phyloP scores from a whole-genome alignment of 1,139 yeast genomes.

The Komagataea norvegica region DNA sequence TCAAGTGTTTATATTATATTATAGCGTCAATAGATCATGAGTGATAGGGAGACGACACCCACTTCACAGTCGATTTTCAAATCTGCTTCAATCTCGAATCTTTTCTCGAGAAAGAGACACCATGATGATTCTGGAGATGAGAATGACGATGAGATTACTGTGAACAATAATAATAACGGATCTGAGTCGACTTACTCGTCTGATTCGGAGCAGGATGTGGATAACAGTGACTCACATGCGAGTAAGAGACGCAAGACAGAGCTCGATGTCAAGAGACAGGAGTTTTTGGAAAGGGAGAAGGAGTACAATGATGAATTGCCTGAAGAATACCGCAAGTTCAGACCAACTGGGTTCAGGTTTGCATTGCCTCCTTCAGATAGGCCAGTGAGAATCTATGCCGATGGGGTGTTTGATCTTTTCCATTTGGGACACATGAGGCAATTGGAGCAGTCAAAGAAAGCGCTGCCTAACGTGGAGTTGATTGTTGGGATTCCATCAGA shows the following conservation, averaged over 20 bases:
- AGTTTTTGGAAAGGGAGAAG: conserved; percentile 46
- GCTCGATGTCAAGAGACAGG: conserved; percentile 20
- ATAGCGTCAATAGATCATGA: no score
- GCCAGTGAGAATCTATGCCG: conserved; percentile 90
- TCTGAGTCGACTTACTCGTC: conserved; percentile 8
- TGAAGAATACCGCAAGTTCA: conserved; percentile 56
- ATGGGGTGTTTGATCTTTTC: conserved; percentile 94
- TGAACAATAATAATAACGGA: conserved; percentile 7
- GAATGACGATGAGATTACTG: conserved; percentile 9
- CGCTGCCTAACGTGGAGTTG: conserved; percentile 77
- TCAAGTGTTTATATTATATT: no score
- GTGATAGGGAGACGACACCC: no score
- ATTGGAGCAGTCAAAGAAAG: conserved; percentile 90
- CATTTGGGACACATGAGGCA: conserved; percentile 98
- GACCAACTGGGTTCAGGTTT: conserved; percentile 68
- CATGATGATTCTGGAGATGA: conserved; percentile 21
- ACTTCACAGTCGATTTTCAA: conserved; percentile 16
- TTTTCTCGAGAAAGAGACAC: conserved; percentile 22
- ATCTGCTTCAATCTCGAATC: conserved; percentile 22
- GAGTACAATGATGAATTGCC: conserved; percentile 58
- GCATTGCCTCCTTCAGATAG: conserved; percentile 82
- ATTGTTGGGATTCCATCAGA: conserved; percentile 94
- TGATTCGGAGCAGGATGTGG: conserved; percentile 17
- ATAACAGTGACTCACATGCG: conserved; percentile 7
- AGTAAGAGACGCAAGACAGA: conserved; percentile 21